Base-by-base conservation (phyloP, 441 rosid species). In the Pelargonium citronellum region DNA sequence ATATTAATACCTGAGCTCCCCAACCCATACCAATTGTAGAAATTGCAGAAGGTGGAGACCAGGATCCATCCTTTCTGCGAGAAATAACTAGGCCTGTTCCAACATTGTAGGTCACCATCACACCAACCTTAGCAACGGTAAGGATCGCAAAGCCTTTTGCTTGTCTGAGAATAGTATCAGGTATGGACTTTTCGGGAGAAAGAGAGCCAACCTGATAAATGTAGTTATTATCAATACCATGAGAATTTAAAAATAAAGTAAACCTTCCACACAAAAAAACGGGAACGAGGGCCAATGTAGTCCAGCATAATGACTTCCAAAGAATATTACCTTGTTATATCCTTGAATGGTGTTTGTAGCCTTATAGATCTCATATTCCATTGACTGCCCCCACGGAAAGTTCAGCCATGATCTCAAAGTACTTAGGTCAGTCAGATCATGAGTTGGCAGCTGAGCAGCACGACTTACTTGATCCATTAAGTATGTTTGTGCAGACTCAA, bases 331-430 rank as follows among this genome's bases (percentile, higher is more conserved):
- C 89, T 89, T 87, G 66, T 79, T 82, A 79, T 91, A 90, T 46
- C 89, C 89, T 15, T 79, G 85, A 58, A 95, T 80, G 17, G 90
- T 82, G 71, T 92, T 95, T 75, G 97, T 77, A 61, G 99, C 96
- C 79, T 90, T 92, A 60, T 95, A 95, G 71, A 95, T 90, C 76
- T 95, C 99, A 76, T 83, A 80, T 69, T 92, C 97, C 97, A 92
- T 87, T 61, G 94, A 85, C 55, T 87, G 97, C 57, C 91, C 96
- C 97, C 99, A 95, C 0, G 98, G 99, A 82, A 95, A 92, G 79
- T 92, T 95, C 69, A 90, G 81, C 99, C 99, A 95, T 71, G 99
- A 92, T 80, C 99, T 92, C 85, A 92, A 83, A 0, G 99, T 95
- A 80, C 99, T 92, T 67, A 95, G 96, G 80, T 95, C 99, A 4